A percentile compares a stretch with the other conserved stretches of the same genome.
These are phyloP conservation scores for Cystobasidium sp. DNA, from an alignment of 1,284 basidiomycete species.

Conservation along the genomic window DNA sequence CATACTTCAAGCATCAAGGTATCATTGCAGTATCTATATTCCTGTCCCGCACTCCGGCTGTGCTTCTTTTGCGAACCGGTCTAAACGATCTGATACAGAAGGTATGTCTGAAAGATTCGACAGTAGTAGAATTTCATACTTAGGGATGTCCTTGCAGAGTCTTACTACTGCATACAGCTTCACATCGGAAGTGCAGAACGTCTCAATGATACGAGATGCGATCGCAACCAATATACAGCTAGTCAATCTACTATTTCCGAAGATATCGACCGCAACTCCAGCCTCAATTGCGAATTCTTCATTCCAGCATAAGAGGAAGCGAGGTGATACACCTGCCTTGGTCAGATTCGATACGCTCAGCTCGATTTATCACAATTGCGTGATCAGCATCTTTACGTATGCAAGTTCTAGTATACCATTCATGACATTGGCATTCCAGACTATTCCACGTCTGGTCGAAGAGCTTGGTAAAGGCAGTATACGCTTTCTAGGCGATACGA, in stretches of 20 bases:
- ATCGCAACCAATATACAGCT: slow-evolving; percentile 33
- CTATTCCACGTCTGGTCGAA: slow-evolving; percentile 11
- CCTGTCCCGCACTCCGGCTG: background rate
- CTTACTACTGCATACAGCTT: slow-evolving; percentile 35
- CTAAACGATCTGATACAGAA: slow-evolving; percentile 34
- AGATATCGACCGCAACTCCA: background rate
- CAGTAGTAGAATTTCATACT: background rate
- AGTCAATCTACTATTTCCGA: slow-evolving; percentile 40
- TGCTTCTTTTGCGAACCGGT: slow-evolving; percentile 28
- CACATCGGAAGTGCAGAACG: slow-evolving; percentile 31
- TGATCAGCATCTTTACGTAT: slow-evolving; percentile 36
- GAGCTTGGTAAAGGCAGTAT: slow-evolving; percentile 25
- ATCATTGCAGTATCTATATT: slow-evolving; percentile 10
- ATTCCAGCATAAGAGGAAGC: background rate
- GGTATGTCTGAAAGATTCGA: background rate
- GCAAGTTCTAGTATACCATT: slow-evolving; percentile 24
- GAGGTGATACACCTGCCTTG: slow-evolving; percentile 28
- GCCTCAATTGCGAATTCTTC: background rate
- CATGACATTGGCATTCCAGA: slow-evolving; percentile 33
- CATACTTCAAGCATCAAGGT: slow-evolving; percentile 28
- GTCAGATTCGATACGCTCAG: slow-evolving; percentile 28
- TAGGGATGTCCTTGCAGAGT: slow-evolving; percentile 8
- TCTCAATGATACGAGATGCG: slow-evolving; percentile 26
- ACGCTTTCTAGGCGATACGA: slow-evolving; percentile 24
- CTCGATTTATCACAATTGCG: slow-evolving; percentile 13